A percentile compares a stretch with the other conserved stretches of the same genome.
phyloP scores from a whole-genome alignment of 1,284 basidiomycete genomes.

The Coriolopsis trogii region DNA sequence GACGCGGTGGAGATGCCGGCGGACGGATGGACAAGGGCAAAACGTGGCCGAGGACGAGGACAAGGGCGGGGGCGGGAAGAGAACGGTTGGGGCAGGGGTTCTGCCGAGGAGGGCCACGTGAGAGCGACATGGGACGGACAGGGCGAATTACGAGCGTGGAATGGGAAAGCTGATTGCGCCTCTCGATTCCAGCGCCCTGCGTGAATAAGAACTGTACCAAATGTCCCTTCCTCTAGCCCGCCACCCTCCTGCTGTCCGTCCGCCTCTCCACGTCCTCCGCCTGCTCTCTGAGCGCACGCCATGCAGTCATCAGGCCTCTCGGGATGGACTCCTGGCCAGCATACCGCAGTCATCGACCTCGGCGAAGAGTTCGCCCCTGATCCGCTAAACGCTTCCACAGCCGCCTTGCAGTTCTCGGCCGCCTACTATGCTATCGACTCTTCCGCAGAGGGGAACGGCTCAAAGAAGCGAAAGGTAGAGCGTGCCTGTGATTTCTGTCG shows the following conservation, averaged over 20 bases:
- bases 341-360: conserved; percentile 30
- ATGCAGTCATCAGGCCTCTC: conserved; percentile 23
- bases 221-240: conserved; percentile 20
- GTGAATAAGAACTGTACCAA: conserved; percentile 23
- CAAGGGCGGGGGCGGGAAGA: conserved; percentile 7
- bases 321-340: conserved; percentile 23
- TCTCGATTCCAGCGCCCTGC: conserved; percentile 21
- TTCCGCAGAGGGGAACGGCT: conserved; percentile 23
- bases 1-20: not conserved
- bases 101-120: conserved; percentile 10
- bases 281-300: conserved; percentile 1
- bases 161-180: conserved; percentile 26
- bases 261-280: not conserved
- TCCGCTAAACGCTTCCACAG: conserved; percentile 22
- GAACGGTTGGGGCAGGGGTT: conserved; percentile 3
- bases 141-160: conserved; percentile 16
- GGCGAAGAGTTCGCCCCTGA: conserved; percentile 25
- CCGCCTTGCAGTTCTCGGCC: conserved; percentile 23
- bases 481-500: conserved; percentile 75
- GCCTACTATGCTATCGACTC: conserved; percentile 30
- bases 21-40: not conserved
- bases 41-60: too few species aligned
- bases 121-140: conserved; percentile 9
- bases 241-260: conserved; percentile 13
- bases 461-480: conserved; percentile 61